Evolutionary conservation across 305 asterid genomes (phyloP), one percentile per base, ranked within the genome.

Genomic region (Fraxinus sp.): DNA sequence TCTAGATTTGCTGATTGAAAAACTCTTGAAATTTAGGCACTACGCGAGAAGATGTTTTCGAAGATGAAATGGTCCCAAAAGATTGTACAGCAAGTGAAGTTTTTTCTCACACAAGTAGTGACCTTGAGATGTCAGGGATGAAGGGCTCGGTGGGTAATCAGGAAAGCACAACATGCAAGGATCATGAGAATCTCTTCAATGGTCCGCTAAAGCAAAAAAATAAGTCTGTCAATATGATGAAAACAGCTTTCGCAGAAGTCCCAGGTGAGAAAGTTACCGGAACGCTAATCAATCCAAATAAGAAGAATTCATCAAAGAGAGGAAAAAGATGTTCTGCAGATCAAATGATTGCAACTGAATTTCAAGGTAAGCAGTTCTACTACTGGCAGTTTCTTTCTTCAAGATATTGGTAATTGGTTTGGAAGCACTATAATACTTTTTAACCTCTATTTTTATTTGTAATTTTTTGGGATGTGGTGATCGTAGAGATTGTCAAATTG

Each of bases 261-360:
- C 79, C 77, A 83, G 86, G 75, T 76, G 89, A 86, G 78, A 70
- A 86, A 79, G 87, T 79, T 74, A 66, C 68, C 55, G 82, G 81
- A 80, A 90, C 79, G 80, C 75, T 89, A 10, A 64, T 71, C 77
- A 81, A 68, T 80, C 87, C 66, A 83, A 87, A 37, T 80, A 88
- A 87, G 71, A 88, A 32, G 84, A 84, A 30, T 37, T 66, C 89
- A 64, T 77, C 55, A 30, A 89, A 87, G 85, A 90, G 92, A 84
- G 91, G 92, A 78, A 85, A 87, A 77, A 86, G 85, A 83, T 86
- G 59, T 80, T 80, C 22, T 16, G 28, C 80, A 36, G 74, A 77
- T 66, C 76, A 79, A 82, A 86, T 75, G 78, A 36, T 73, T 39
- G 88, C 84, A 49, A 83, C 86, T 81, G 83, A 85, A 88, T 83